These are phyloP conservation scores for Chalciporus sp. DNA, from an alignment of 1,284 basidiomycete genomes.

Conservation along the genomic window DNA sequence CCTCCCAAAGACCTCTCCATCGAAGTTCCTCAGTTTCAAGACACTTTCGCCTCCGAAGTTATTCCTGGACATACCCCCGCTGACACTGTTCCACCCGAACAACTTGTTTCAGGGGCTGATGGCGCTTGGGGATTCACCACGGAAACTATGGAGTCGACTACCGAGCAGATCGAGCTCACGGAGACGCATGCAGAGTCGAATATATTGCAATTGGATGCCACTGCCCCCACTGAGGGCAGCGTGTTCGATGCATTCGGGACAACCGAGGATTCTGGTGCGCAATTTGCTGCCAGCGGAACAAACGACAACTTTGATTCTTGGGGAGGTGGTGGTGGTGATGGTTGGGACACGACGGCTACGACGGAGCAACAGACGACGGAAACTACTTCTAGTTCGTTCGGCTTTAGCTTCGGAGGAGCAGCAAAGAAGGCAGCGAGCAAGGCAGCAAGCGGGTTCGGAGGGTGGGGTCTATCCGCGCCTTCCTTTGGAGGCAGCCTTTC, in stretches of 20 bases:
- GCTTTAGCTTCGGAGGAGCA: conserved; percentile 6
- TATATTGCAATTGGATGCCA: background rate
- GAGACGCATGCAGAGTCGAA: conserved; percentile 6
- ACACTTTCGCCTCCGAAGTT: background rate
- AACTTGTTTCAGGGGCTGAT: conserved; percentile 10
- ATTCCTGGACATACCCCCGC: conserved; percentile 29
- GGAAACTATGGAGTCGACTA: background rate
- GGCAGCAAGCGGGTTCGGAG: no score
- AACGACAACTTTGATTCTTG: background rate
- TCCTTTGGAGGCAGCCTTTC: background rate
- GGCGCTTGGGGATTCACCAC: background rate
- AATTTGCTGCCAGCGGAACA: background rate
- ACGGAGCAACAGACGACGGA: conserved; percentile 4
- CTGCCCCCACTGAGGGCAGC: background rate
- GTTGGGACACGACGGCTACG: background rate
- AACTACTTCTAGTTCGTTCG: conserved; percentile 2
- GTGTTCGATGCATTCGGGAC: background rate
- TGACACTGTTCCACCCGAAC: conserved; percentile 27
- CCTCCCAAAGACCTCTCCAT: conserved; percentile 9
- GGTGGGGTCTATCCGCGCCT: background rate
- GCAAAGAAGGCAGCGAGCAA: no score
- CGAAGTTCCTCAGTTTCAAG: conserved; percentile 8
- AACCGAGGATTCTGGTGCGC: background rate
- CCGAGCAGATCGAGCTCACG: conserved; percentile 14
- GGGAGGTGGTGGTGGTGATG: background rate